phyloP scores from a whole-genome alignment of 2,329 filamentous ascomycete genomes.

The Grosmannia clavigera region DNA sequence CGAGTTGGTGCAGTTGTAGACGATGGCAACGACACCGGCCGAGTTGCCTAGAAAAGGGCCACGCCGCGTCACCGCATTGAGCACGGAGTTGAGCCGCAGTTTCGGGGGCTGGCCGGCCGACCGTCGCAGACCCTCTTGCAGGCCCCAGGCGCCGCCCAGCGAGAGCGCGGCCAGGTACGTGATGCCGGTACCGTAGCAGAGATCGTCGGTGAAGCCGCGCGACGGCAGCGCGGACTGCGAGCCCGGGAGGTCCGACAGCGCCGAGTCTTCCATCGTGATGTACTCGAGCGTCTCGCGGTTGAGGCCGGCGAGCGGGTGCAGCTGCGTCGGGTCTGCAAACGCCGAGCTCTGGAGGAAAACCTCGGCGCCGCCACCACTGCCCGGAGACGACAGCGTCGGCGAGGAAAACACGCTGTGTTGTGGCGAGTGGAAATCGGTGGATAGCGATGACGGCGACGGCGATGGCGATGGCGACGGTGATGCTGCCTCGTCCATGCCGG shows the following conservation, averaged over 20 bases:
- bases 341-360: slow-evolving; percentile 69
- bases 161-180: slow-evolving; percentile 84
- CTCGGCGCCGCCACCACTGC: slow-evolving; percentile 55
- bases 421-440: slow-evolving; percentile 36
- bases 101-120: slow-evolving; percentile 71
- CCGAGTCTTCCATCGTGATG: slow-evolving; percentile 82
- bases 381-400: slow-evolving; percentile 39
- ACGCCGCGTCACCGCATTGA: slow-evolving; percentile 86
- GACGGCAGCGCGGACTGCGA: slow-evolving; percentile 81
- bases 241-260: slow-evolving; percentile 75
- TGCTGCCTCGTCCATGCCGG: slow-evolving; percentile 24
- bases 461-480: slow-evolving; percentile 11
- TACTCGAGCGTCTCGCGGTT: slow-evolving; percentile 93
- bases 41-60: slow-evolving; percentile 95
- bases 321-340: slow-evolving; percentile 72
- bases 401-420: slow-evolving; percentile 38
- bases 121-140: slow-evolving; percentile 77
- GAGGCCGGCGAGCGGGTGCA: slow-evolving; percentile 88
- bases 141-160: slow-evolving; percentile 80
- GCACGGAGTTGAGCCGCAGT: slow-evolving; percentile 81
- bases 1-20: slow-evolving; percentile 90
- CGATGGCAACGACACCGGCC: slow-evolving; percentile 87
- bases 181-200: slow-evolving; percentile 93
- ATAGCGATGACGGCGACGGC: slow-evolving; percentile 21
- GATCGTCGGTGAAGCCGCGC: slow-evolving; percentile 92